phyloP scores from a whole-genome alignment of 257 asterid species.

The Paraleonurus japonicus region DNA sequence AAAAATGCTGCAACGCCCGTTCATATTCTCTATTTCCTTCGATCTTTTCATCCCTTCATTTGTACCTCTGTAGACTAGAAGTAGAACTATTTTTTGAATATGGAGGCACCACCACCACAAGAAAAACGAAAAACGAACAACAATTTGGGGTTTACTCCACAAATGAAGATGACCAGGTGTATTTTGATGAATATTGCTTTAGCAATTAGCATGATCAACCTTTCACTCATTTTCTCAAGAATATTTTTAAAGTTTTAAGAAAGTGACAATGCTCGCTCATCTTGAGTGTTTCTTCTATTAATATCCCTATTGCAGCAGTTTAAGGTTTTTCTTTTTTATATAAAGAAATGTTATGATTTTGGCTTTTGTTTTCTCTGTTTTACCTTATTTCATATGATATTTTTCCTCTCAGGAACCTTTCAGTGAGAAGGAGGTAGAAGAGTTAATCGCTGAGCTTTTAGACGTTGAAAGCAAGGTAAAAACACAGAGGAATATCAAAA shows the following conservation, averaged over 20 bases:
- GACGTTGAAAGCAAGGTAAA: conserved; percentile 25
- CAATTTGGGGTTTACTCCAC: neutral
- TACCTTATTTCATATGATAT: neutral
- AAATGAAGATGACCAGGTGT: neutral
- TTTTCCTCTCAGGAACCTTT: conserved; percentile 15
- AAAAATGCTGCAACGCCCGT: conserved; percentile 6
- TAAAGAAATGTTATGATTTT: no score
- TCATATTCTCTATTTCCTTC: neutral
- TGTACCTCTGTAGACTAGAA: no score
- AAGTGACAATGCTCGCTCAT: no score
- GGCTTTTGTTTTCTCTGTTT: neutral
- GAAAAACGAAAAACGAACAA: no score
- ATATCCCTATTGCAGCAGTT: neutral
- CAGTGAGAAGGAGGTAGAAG: conserved; percentile 22
- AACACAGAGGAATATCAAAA: neutral
- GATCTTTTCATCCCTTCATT: no score
- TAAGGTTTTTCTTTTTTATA: no score
- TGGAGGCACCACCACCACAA: no score
- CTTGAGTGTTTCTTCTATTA: no score
- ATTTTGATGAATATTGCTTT: no score
- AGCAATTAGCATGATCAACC: neutral
- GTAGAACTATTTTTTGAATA: no score
- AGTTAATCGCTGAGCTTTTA: conserved; percentile 17
- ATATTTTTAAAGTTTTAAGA: no score
- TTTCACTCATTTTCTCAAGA: neutral